Evolutionary conservation across 139 green algal species (phyloP).

Genomic region (Chlorella sp.): DNA sequence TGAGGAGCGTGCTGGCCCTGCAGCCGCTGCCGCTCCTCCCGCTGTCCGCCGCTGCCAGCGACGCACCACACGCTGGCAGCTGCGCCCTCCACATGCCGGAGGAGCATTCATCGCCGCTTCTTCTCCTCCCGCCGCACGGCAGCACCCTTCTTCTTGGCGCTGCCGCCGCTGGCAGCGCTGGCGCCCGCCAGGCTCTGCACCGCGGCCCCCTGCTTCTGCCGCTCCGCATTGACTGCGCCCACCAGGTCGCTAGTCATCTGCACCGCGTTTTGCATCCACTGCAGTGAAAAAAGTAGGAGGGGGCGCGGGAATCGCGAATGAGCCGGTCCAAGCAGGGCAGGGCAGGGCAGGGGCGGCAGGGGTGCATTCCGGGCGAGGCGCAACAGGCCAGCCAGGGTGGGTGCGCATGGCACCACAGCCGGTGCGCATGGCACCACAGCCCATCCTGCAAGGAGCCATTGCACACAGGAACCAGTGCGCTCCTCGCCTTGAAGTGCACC

Average conservation of each 20-base stretch:
- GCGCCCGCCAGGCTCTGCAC: background rate
- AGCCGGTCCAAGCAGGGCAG: too few species aligned
- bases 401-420: too few species aligned
- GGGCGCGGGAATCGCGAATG: background rate
- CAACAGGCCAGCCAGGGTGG: background rate
- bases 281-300: background rate
- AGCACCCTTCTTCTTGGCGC: background rate
- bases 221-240: background rate
- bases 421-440: too few species aligned
- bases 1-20: background rate
- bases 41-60: background rate
- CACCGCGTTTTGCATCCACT: background rate
- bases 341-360: background rate
- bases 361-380: background rate
- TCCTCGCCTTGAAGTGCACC: background rate
- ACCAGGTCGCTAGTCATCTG: slow-evolving; percentile 7
- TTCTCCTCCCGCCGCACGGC: too few species aligned
- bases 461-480: too few species aligned
- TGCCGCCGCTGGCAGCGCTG: background rate
- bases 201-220: background rate
- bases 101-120: slow-evolving; percentile 6
- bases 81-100: too few species aligned
- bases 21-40: background rate
- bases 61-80: too few species aligned
- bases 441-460: too few species aligned